A percentile compares a stretch with the other conserved stretches of the same genome.
Conservation (phyloP, 2,329 filamentous ascomycete genomes). For the Thielaviopsis punctulata region DNA sequence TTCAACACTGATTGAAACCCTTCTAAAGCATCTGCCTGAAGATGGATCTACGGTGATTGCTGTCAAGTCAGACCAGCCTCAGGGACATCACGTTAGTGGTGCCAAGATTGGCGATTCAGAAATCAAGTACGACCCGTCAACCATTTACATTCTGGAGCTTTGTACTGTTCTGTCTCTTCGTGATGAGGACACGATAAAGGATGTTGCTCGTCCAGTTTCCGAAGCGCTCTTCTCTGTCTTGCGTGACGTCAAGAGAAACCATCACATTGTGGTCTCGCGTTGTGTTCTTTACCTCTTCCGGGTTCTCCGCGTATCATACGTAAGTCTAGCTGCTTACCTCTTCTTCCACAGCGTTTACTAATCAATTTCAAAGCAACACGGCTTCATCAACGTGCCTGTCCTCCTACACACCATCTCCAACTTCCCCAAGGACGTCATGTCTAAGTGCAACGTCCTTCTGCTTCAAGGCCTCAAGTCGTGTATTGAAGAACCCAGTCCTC, state of each 20-base stretch:
- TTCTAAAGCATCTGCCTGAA: constrained; percentile 76
- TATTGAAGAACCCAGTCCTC: constrained; percentile 56
- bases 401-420: constrained; percentile 82
- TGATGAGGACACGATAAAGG: constrained; percentile 53
- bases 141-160: constrained; percentile 83
- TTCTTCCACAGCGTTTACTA: constrained; percentile 12
- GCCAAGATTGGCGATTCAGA: constrained; percentile 35
- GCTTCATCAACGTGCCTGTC: constrained; percentile 82
- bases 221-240: constrained; percentile 67
- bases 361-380: constrained; percentile 46
- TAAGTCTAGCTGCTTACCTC: constrained; percentile 27
- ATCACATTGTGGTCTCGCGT: constrained; percentile 69
- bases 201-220: constrained; percentile 63
- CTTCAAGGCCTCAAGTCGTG: constrained; percentile 66
- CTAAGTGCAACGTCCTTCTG: constrained; percentile 57
- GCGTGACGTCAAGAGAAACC: constrained; percentile 60
- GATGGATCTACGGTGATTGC: constrained; percentile 63
- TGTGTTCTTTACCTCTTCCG: constrained; percentile 75
- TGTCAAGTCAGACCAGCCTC: constrained; percentile 70
- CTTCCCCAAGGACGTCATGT: constrained; percentile 60
- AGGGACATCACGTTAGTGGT: constrained; percentile 42
- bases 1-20: constrained; percentile 37
- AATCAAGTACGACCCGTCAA: constrained; percentile 63
- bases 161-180: constrained; percentile 67
- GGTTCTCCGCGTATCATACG: constrained; percentile 69